phyloP scores from a whole-genome alignment of 2,329 filamentous ascomycete species.

The Aureobasidium lini region DNA sequence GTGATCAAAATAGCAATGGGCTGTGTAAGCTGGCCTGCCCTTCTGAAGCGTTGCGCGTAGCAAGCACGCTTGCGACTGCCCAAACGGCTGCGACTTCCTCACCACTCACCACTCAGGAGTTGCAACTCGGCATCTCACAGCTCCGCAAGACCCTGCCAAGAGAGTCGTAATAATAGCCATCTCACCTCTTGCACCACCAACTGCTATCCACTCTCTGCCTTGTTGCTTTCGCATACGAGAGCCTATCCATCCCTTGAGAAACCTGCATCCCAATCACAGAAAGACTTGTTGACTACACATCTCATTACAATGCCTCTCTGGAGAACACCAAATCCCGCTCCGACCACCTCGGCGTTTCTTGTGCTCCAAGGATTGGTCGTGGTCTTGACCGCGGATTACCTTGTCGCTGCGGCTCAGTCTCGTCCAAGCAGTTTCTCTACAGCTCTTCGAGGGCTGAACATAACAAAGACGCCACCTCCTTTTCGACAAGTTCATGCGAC shows the following conservation, averaged over 20 bases:
- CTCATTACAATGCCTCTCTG: conserved; percentile 18
- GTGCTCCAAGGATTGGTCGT: conserved; percentile 28
- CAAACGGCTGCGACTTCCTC: background rate
- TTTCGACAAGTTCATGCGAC: background rate
- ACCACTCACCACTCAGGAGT: background rate
- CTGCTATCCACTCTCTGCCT: background rate
- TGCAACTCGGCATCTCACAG: background rate
- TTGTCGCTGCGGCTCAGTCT: background rate
- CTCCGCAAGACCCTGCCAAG: background rate
- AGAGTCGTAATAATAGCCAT: background rate
- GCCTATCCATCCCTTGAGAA: too few species aligned
- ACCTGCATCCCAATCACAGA: too few species aligned
- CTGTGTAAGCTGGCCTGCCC: background rate
- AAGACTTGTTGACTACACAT: background rate
- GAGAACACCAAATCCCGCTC: conserved; percentile 23
- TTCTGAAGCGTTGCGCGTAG: background rate
- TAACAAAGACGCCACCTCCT: background rate
- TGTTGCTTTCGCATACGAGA: background rate
- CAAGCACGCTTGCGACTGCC: background rate
- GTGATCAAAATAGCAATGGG: background rate
- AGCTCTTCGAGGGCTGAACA: background rate
- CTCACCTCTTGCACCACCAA: background rate
- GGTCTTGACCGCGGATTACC: conserved; percentile 20
- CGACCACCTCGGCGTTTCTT: conserved; percentile 26
- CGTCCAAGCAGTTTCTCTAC: conserved; percentile 2